Evolutionary conservation across 805 yeast species (phyloP), one percentile per base, ranked within the genome.

Genomic region (Jamesozyma rosinii): DNA sequence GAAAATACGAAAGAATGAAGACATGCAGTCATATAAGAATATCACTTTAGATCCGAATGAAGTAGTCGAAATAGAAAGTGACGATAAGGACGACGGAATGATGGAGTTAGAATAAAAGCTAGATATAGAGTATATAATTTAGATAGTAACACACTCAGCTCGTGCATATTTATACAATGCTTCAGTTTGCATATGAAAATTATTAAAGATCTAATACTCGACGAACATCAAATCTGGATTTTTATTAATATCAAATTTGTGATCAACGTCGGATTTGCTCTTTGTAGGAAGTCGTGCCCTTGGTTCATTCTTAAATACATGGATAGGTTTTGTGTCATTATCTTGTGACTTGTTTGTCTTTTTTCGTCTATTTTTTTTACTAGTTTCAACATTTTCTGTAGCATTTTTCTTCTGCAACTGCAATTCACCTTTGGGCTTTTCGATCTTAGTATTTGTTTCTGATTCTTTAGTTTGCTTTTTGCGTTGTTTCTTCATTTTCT

Each of bases 71-170:
- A 6, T 35, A 5, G 15, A 17, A 8, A 21, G 15, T 19, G 37
- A 36, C 4, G 26, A 27, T 24, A 38, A 26, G 10, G 38, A 34
- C 32, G 43, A 47, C 22, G 49, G 41, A 24, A 37, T 43, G 44
- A 48, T 48, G 51, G 51, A 48, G 26, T 26, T 48, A 22, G 48
- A 48, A 39, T 45, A 20, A 37, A 9, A 11, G 40, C 24, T 14
- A 9, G 10, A 21, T 14, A 30, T 19, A 15, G 13, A 31, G 20
- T n/a, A 17, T 26, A 37, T 19, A 17, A n/a, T 24, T 24, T 24
- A 24, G 6, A 24, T 24, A 24, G 6, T 24, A 24, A 24, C 29
- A 24, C 6, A 24, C 6, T 24, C 11, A 24, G 29, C 29, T 11
- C 11, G 11, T 8, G 29, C 11, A 24, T 24, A 24, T 13, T 10